phyloP scores from a whole-genome alignment of 2,329 filamentous ascomycete species.

The Aspergillus sp. region DNA sequence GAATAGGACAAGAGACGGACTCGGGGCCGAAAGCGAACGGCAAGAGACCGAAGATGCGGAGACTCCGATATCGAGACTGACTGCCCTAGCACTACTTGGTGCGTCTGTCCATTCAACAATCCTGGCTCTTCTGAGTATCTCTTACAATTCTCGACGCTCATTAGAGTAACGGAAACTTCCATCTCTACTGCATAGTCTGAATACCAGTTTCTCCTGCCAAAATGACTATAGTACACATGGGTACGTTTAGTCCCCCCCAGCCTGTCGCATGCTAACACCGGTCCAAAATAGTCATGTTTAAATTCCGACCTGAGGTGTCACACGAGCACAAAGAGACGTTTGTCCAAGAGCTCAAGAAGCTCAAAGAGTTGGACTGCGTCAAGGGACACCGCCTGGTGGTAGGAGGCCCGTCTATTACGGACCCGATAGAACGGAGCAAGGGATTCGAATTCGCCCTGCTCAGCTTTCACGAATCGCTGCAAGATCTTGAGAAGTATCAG shows the following conservation, averaged over 20 bases:
- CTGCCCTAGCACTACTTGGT: no score
- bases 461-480: conserved; percentile 3
- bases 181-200: not conserved
- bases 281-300: not conserved
- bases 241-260: not conserved
- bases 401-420: conserved; percentile 2
- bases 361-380: conserved; percentile 3
- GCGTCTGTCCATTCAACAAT: no score
- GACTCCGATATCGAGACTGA: no score
- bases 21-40: not conserved
- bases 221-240: not conserved
- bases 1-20: not conserved
- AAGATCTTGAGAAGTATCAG: conserved; percentile 3
- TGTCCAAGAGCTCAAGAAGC: not conserved
- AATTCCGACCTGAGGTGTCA: conserved; percentile 5
- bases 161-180: no score
- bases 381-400: conserved; percentile 5
- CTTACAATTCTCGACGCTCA: no score
- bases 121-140: no score
- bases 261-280: not conserved
- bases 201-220: not conserved
- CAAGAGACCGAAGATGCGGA: not conserved
- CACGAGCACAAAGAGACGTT: conserved; percentile 1
- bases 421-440: conserved; percentile 2
- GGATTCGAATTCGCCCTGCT: conserved; percentile 4